Evolutionary conservation across 2,329 filamentous ascomycete genomes (phyloP), one percentile per base, ranked within the genome.

Genomic region (Alternaria infectoria): DNA sequence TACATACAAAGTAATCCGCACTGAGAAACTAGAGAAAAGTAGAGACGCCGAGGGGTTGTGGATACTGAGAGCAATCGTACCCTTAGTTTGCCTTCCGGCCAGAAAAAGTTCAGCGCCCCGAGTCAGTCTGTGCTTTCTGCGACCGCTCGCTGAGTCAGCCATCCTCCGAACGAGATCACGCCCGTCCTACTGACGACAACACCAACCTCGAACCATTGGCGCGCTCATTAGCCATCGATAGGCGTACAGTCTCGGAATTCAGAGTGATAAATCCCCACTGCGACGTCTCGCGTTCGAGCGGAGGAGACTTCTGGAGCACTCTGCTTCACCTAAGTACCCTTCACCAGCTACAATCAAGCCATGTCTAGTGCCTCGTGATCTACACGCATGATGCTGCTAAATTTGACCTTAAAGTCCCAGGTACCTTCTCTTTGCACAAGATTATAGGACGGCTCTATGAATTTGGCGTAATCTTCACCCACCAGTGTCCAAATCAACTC

Each of bases 1-100:
- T 72, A 72, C 69, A 72, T 73, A 73, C 70, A 69, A 64, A 62
- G 19, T 11, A 45, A 43, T 21, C 17, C 51, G 45, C 56, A 68
- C 61, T 62, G 62, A 47, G 54, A 65, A 50, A 61, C 47, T 54
- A 44, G 61, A 36, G 28, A 47, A 59, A 54, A 61, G 23, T 30
- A 60, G 49, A 46, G 51, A 60, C 36, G 55, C 45, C 45, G 51
- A 26, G 61, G 26, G 8, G 57, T 28, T 55, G 61, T 54, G 25
- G 44, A 54, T 44, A 17, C 46, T 13, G 25, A 32, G n/a, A 21
- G 21, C 30, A 6, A 21, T 43, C 28, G 26, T 46, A 23, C 21
- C 26, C 13, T 43, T 51, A 56, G 45, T 56, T 56, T 47, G 56
- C 30, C 57, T 51, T 17, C 28, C 57, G 25, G 36, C 57, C 52